These are phyloP conservation scores for Aspergillus olivimuriae DNA, from an alignment of 495 filamentous ascomycete genomes.

Conservation along the genomic window DNA sequence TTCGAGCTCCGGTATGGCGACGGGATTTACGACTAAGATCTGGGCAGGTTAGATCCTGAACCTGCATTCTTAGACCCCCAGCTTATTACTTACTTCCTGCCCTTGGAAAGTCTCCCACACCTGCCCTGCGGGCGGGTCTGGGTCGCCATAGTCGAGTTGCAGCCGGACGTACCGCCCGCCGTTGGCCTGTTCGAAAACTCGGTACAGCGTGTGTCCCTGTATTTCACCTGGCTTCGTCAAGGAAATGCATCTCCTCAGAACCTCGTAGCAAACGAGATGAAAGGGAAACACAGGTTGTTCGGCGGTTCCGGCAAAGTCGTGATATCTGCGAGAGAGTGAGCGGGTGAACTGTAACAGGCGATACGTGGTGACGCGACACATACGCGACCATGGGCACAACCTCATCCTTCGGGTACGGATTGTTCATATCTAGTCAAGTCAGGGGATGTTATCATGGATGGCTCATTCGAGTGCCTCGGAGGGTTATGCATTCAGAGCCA, in stretches of 20 bases:
- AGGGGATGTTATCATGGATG: too few relatives aligned
- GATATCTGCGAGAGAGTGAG: background rate
- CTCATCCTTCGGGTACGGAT: too few relatives aligned
- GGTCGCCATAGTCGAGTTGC: background rate
- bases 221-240: background rate
- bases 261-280: conserved; percentile 1
- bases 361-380: background rate
- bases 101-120: background rate
- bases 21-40: conserved; percentile 1
- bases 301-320: background rate
- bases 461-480: too few relatives aligned
- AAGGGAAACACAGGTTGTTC: conserved; percentile 1
- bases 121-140: background rate
- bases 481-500: too few relatives aligned
- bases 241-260: background rate
- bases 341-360: background rate
- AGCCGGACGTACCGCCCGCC: background rate
- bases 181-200: background rate
- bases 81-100: background rate
- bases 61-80: background rate
- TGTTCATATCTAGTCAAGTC: too few relatives aligned
- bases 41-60: background rate
- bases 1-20: background rate
- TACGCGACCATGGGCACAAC: too few relatives aligned
- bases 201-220: background rate